Evolutionary conservation across 2,329 filamentous ascomycete genomes (phyloP), one percentile per base, ranked within the genome.

Genomic region (Colletotrichum coccodes): DNA sequence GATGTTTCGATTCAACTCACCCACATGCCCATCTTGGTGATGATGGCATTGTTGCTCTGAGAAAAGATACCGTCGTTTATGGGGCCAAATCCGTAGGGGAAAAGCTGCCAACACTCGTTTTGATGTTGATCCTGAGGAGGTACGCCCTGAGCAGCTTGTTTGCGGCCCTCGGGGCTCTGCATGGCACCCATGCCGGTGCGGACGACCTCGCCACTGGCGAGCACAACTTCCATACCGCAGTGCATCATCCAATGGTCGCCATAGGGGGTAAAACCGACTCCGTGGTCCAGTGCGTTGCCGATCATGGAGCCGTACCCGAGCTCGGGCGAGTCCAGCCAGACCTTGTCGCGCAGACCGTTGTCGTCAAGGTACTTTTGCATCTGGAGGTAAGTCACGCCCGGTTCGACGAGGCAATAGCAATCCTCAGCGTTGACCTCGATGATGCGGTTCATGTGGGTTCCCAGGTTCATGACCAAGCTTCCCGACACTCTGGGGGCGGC

Each of bases 11-110:
- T 11, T 28, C 4, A 46, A 63, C 62, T 53, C 26, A 64, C 62
- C 61, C 77, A 75, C 60, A 88, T 80, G 0, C 86, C 86, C 80
- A 89, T 85, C 74, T 88, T 87, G 3, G 83, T 84, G 7, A 87
- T 82, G 40, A 88, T 84, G 36, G 85, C 86, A 14, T 87, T 79
- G 66, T 84, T 86, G 23, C 80, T 82, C 72, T 88, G 85, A 0
- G 82, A 80, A 71, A 88, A 88, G 16, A 88, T 79, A 2, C 84
- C 83, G 67, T 83, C 79, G 26, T 79, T 74, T 8, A 76, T 74
- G 1, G 81, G 81, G 0, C 81, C 80, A 67, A 81, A 83, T 1
- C 77, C 77, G 62, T 82, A 78, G 54, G 77, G 75, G 72, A 82
- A 82, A 1, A 76, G 76, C 64, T 79, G 77, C 79, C 79, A 80